A percentile compares a stretch with the other conserved stretches of the same genome.
Conservation (phyloP, 1,139 yeast genomes). For the Candida albicans region DNA sequence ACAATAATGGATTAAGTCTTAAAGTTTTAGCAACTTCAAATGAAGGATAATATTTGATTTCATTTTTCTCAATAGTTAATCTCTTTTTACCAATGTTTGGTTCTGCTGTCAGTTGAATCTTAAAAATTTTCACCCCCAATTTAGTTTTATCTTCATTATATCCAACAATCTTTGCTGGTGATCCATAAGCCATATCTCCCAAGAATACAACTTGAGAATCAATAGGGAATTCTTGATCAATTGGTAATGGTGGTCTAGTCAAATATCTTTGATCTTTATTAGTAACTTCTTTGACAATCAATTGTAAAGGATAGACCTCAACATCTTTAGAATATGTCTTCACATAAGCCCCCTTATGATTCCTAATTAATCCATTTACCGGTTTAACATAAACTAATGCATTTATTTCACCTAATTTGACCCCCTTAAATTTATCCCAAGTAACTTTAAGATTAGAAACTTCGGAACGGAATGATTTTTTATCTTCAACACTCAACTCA, state of each 20-base stretch:
- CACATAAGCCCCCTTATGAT: conserved; percentile 70
- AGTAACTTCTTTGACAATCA: conserved; percentile 72
- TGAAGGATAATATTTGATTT: conserved; percentile 65
- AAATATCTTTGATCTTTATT: conserved; percentile 73
- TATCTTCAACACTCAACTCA: conserved; percentile 42
- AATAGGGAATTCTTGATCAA: conserved; percentile 78
- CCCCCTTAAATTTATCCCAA: conserved; percentile 51
- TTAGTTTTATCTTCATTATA: conserved; percentile 45
- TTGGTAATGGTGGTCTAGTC: conserved; percentile 74
- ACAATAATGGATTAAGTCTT: conserved; percentile 59
- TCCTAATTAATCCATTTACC: conserved; percentile 77
- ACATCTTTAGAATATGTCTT: conserved; percentile 59
- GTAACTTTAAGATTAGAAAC: conserved; percentile 15
- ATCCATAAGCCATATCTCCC: conserved; percentile 88
- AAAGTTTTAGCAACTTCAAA: conserved; percentile 63
- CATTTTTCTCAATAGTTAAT: conserved; percentile 54
- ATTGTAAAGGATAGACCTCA: conserved; percentile 69
- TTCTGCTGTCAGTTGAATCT: conserved; percentile 52
- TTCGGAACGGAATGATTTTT: conserved; percentile 38
- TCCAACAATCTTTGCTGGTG: conserved; percentile 74
- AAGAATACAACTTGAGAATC: conserved; percentile 75
- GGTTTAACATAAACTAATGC: conserved; percentile 68
- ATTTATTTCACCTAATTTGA: conserved; percentile 51
- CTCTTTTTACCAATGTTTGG: conserved; percentile 64
- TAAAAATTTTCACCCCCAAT: conserved; percentile 52